Conservation (phyloP, 306 rosid species). For the Medicago truncatula region MtrunA17r5.0-ANR NC_053042.1:36897501-36898000, state of each 20-base stretch:
- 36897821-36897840: conserved; percentile 1
- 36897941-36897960: conserved; percentile 28
- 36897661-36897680: neutral
- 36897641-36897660: neutral
- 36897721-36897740: too few relatives aligned
- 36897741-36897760: too few relatives aligned
- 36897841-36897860: neutral
- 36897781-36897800: too few relatives aligned
- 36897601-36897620: conserved; percentile 7
- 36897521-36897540: too few relatives aligned
- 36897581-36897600: conserved; percentile 28
- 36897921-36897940: neutral
- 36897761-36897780: too few relatives aligned
- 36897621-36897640: neutral
- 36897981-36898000: neutral
- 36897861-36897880: conserved; percentile 9
- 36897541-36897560: neutral
- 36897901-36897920: conserved; percentile 11
- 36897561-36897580: conserved; percentile 2
- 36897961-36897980: conserved; percentile 16
- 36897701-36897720: too few relatives aligned
- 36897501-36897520: too few relatives aligned
- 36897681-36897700: conserved; percentile 25
- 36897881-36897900: neutral
- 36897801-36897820: neutral